Evolutionary conservation across 306 rosid genomes (phyloP).

Genomic region (Cyclanthera cordifolia): DNA sequence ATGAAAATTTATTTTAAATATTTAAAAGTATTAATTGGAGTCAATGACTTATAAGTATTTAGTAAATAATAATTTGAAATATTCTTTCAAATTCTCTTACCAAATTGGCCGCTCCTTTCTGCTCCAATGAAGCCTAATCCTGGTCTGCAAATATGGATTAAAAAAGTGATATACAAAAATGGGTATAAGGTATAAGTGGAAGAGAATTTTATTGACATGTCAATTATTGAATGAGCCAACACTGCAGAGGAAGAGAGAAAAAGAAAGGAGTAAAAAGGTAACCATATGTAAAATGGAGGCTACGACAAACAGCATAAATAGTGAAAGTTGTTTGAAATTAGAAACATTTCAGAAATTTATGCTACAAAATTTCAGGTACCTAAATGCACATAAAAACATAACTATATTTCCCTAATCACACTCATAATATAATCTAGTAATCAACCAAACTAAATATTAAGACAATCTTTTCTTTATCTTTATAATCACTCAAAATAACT

Average conservation of each 20-base stretch:
- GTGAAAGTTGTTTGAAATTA: not conserved
- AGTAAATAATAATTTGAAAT: too few species aligned
- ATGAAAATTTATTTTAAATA: too few species aligned
- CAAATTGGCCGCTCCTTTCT: not conserved
- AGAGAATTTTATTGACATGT: not conserved
- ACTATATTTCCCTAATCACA: not conserved
- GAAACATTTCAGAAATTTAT: not conserved
- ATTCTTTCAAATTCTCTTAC: too few species aligned
- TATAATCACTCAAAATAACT: too few species aligned
- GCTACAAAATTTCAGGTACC: constrained; percentile 3
- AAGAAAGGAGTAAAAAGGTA: constrained; percentile 1
- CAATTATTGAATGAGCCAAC: not conserved
- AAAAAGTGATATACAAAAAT: not conserved
- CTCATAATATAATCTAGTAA: too few species aligned
- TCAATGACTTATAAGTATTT: too few species aligned
- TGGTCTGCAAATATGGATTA: not conserved
- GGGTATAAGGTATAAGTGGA: not conserved
- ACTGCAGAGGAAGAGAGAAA: not conserved
- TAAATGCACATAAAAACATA: not conserved
- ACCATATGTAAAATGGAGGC: not conserved
- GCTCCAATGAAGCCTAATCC: not conserved
- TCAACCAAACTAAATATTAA: too few species aligned
- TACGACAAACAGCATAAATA: not conserved
- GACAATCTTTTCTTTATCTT: too few species aligned
- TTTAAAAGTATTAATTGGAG: too few species aligned